Evolutionary conservation across 352 stramenopile genomes (phyloP), one percentile per base, ranked within the genome.

Genomic region (Phytophthora niederhauseri): DNA sequence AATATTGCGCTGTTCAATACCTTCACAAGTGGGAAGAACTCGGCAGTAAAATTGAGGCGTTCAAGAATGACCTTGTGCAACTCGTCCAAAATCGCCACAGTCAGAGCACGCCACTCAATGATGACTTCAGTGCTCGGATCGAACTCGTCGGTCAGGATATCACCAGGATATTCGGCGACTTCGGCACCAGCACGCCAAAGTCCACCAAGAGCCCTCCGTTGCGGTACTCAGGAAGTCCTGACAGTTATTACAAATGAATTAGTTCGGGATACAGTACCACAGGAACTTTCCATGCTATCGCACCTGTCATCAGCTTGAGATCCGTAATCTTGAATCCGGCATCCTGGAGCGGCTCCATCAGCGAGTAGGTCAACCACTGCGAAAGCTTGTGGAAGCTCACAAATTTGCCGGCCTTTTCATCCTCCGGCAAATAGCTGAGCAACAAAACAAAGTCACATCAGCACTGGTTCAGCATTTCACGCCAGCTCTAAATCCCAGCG

Each of bases 311-410:
- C 58, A 91, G 30, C 34, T 89, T 80, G 6, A 92, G 77, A 24
- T 96, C 82, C 30, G 79, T 93, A 52, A 96, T 84, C 53, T 86
- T 87, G 30, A 96, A 79, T 0, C 86, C 85, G n/a, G 85, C 84
- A n/a, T 91, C 80, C 72, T 92, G 80, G 26, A 95, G 71, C 0
- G 89, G 89, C 64, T 97, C 89, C 82, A 97, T 94, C 17, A 97
- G 69, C 11, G 87, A 95, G 73, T 95, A 97, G 19, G 89, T 96
- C 53, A 95, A 68, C 89, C 89, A 97, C 73, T 97, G 89, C 8
- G 87, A 94, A 6, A 97, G 79, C 75, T 97, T 97, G 77, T 97
- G 89, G 66, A 97, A 97, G 64, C 85, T 91, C 31, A 97, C 87
- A 43, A 90, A 85, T 38, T 87, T 89, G 17, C 75, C 79, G 1